A percentile compares a stretch with the other conserved stretches of the same genome.
phyloP scores from a whole-genome alignment of 371 early-diverging fungal species.

The Mucor indicus region DNA sequence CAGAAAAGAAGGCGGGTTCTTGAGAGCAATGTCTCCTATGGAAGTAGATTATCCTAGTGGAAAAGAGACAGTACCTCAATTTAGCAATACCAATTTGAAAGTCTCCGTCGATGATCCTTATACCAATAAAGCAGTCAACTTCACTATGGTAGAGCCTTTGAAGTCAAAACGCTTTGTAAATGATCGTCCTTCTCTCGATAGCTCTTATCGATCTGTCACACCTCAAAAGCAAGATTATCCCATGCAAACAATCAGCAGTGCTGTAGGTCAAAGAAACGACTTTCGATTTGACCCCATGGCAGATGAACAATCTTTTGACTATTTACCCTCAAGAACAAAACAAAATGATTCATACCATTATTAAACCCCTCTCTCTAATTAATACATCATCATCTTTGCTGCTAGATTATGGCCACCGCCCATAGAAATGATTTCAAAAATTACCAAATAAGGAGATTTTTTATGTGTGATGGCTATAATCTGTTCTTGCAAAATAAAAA shows the following conservation, averaged over 20 bases:
- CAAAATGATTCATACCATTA: neutral
- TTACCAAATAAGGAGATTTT: too few relatives aligned
- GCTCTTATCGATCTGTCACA: slow-evolving; percentile 7
- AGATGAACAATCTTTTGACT: slow-evolving; percentile 7
- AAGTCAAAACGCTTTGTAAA: neutral
- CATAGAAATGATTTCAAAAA: too few relatives aligned
- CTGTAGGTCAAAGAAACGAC: slow-evolving; percentile 1
- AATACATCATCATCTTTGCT: too few relatives aligned
- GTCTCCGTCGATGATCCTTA: slow-evolving; percentile 35
- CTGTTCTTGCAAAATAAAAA: too few relatives aligned
- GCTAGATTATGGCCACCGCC: too few relatives aligned
- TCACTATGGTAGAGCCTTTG: slow-evolving; percentile 36
- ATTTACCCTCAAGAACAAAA: neutral
- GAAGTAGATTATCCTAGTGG: slow-evolving; percentile 25
- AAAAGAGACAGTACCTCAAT: neutral
- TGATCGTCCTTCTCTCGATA: slow-evolving; percentile 3
- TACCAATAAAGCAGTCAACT: slow-evolving; percentile 24
- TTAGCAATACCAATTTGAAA: slow-evolving; percentile 1
- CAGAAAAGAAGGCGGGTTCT: slow-evolving; percentile 14
- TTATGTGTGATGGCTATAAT: too few relatives aligned
- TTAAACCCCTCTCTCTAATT: neutral
- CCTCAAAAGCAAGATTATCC: slow-evolving; percentile 15
- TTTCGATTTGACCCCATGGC: neutral
- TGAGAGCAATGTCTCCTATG: slow-evolving; percentile 40
- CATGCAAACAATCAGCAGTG: slow-evolving; percentile 15